Evolutionary conservation across 1,284 basidiomycete species (phyloP).

Genomic region (Moesziomyces parantarcticus): DNA sequence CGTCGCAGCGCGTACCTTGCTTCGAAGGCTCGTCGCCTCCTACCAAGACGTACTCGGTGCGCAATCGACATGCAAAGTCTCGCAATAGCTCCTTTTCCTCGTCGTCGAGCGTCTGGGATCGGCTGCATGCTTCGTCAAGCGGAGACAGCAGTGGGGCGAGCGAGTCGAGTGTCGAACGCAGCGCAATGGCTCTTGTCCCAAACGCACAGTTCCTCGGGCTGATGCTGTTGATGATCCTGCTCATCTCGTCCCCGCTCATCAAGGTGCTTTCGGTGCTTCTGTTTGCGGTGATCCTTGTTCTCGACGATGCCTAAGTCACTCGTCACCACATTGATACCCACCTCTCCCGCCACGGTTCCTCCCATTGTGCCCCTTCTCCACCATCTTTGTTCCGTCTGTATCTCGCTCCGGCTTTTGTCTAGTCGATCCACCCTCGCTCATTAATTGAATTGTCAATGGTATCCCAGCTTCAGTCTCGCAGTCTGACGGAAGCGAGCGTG

Average conservation of each 20-base stretch:
- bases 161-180: not conserved
- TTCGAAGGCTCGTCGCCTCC: constrained; percentile 10
- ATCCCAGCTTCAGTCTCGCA: too few relatives aligned
- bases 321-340: not conserved
- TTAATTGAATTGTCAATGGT: not conserved
- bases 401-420: not conserved
- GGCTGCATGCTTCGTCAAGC: not conserved
- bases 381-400: not conserved
- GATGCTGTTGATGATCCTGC: constrained; percentile 39
- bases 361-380: too few relatives aligned
- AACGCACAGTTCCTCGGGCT: constrained; percentile 38
- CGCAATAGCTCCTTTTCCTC: constrained; percentile 17
- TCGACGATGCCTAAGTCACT: constrained; percentile 11
- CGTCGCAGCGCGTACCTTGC: constrained; percentile 1
- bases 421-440: constrained; percentile 1
- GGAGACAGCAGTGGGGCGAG: not conserved
- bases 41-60: not conserved
- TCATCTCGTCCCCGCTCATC: constrained; percentile 46
- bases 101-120: not conserved
- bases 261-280: constrained; percentile 45
- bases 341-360: not conserved
- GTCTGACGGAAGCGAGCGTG: too few relatives aligned
- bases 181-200: constrained; percentile 9
- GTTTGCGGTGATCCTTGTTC: constrained; percentile 19
- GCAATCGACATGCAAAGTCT: not conserved